These are phyloP conservation scores for Melanogaster broomeanus DNA, from an alignment of 768 basidiomycete genomes.

Conservation along the genomic window DNA sequence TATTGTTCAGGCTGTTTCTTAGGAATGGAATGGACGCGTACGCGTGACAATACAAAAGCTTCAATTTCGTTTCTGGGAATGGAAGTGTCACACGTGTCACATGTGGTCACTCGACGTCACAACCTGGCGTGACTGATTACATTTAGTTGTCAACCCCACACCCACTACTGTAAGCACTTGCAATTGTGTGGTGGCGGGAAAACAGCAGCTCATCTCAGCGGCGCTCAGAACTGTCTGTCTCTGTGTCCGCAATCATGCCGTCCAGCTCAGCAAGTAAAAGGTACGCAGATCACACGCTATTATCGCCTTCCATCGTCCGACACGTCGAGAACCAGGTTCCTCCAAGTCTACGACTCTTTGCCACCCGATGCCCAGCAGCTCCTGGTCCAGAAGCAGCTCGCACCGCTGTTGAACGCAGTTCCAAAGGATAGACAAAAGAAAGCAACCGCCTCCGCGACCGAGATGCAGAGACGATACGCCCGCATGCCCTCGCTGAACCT, in stretches of 20 bases:
- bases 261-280: slow-evolving; percentile 18
- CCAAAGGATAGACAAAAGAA: slow-evolving; percentile 39
- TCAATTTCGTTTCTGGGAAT: not conserved
- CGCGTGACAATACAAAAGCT: too few relatives aligned
- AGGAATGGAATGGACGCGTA: too few relatives aligned
- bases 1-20: not conserved
- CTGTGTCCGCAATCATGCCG: slow-evolving; percentile 7
- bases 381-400: slow-evolving; percentile 52
- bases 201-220: not conserved
- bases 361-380: slow-evolving; percentile 52
- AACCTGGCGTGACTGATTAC: not conserved
- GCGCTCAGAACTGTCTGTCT: too few relatives aligned
- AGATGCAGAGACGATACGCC: slow-evolving; percentile 39
- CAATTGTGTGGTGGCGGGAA: not conserved
- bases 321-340: slow-evolving; percentile 38
- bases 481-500: slow-evolving; percentile 53
- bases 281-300: not conserved
- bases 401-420: slow-evolving; percentile 47
- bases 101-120: not conserved
- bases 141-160: not conserved
- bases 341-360: slow-evolving; percentile 48
- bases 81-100: not conserved
- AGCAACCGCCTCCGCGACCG: slow-evolving; percentile 42
- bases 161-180: too few relatives aligned
- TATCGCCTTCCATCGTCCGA: not conserved